phyloP scores from a whole-genome alignment of 495 filamentous ascomycete genomes.

The Penicillium alfredii region DNA sequence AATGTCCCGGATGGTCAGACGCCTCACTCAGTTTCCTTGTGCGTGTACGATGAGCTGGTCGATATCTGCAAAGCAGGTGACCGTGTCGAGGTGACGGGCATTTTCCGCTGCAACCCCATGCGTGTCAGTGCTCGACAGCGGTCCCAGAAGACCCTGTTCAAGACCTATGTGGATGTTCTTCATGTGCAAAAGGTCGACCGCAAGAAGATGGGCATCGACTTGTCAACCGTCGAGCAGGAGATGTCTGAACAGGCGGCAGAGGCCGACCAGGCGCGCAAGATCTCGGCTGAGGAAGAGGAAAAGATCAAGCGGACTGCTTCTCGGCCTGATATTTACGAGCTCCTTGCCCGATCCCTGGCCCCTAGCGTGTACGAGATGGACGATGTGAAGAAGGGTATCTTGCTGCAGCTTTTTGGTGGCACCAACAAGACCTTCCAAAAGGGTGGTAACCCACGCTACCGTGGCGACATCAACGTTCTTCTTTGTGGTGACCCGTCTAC shows the following conservation, averaged over 20 bases:
- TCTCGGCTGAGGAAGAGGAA: slow-evolving; percentile 84
- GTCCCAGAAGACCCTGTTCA: slow-evolving; percentile 89
- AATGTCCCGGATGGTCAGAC: slow-evolving; percentile 88
- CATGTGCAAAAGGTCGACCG: slow-evolving; percentile 97
- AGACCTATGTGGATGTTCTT: slow-evolving; percentile 92
- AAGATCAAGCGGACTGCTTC: slow-evolving; percentile 79
- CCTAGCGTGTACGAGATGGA: slow-evolving; percentile 98
- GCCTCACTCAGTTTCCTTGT: slow-evolving; percentile 95
- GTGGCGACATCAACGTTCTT: slow-evolving; percentile 95
- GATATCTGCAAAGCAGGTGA: slow-evolving; percentile 98
- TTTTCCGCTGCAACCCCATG: slow-evolving; percentile 90
- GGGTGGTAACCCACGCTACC: slow-evolving; percentile 88
- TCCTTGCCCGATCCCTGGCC: slow-evolving; percentile 85
- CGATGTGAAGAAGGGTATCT: slow-evolving; percentile 96
- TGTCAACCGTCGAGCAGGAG: slow-evolving; percentile 81
- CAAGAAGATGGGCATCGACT: slow-evolving; percentile 85
- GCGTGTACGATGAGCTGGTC: slow-evolving; percentile 93
- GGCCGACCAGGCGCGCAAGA: slow-evolving; percentile 73
- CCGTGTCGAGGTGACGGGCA: slow-evolving; percentile 90
- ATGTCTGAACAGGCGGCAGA: slow-evolving; percentile 68
- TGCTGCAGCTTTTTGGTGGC: slow-evolving; percentile 93
- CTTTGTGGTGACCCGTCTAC: slow-evolving; percentile 97
- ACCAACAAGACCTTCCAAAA: slow-evolving; percentile 99
- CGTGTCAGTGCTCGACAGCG: slow-evolving; percentile 92
- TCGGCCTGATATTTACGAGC: slow-evolving; percentile 85